phyloP scores from a whole-genome alignment of 352 stramenopile species.

The Globisporangium cylindrosporum region DNA sequence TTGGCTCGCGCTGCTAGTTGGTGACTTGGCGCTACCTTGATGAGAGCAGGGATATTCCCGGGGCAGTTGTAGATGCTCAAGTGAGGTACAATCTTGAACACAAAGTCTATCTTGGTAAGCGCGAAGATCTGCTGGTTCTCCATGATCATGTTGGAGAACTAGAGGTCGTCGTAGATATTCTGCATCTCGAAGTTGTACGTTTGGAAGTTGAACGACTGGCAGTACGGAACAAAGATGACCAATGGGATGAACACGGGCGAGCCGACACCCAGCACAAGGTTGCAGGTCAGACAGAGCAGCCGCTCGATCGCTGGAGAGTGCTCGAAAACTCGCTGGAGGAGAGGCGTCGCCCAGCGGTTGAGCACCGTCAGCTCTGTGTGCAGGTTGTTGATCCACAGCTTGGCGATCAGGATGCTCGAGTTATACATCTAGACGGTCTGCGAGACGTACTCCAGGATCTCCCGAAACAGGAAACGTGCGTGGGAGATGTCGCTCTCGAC shows the following conservation, averaged over 20 bases:
- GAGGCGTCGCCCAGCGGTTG: conserved; percentile 13
- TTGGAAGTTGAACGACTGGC: conserved; percentile 13
- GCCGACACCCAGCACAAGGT: conserved; percentile 7
- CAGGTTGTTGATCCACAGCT: conserved; percentile 46
- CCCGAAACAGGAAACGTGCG: conserved; percentile 26
- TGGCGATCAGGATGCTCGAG: conserved; percentile 38
- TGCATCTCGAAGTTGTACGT: neutral
- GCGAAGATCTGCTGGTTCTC: conserved; percentile 18
- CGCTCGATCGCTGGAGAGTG: conserved; percentile 9
- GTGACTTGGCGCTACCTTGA: neutral
- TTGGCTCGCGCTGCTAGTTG: too few species aligned
- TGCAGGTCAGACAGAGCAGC: conserved; percentile 1
- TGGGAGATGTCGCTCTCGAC: conserved; percentile 34
- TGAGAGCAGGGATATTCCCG: conserved; percentile 10
- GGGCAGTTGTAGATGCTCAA: conserved; percentile 18
- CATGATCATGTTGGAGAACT: conserved; percentile 17
- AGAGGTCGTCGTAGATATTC: conserved; percentile 18
- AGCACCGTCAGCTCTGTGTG: conserved; percentile 33
- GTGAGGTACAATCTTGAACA: conserved; percentile 18
- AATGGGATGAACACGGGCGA: conserved; percentile 14
- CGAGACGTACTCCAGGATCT: conserved; percentile 40
- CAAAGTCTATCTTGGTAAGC: conserved; percentile 11
- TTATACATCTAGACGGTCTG: conserved; percentile 42
- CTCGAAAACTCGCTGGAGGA: conserved; percentile 11
- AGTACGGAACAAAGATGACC: conserved; percentile 14